Evolutionary conservation across 441 rosid species (phyloP), one percentile per base, ranked within the genome.

Genomic region (Populus hybrid): DNA sequence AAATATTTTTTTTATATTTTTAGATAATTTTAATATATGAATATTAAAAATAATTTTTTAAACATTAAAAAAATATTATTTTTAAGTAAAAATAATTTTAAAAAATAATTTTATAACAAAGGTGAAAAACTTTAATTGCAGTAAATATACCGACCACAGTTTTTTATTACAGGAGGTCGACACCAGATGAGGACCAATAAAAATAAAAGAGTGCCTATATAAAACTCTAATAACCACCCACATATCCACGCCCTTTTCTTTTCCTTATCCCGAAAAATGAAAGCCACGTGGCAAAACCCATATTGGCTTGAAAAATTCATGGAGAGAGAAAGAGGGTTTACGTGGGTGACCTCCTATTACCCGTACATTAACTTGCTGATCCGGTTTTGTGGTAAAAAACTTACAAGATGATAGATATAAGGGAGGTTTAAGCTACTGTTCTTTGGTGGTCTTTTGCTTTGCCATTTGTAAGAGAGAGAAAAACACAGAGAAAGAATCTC

Each of bases 401-500:
- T 74, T 42, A 70, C 33, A 79, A 76, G 72, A 29, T 29, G 31
- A 29, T 29, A 50, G 26, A 72, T 66, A 26, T 71, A 78, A 12
- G 79, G 71, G 87, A 86, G 97, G 93, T 88, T 93, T 90, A 83
- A 87, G 92, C 80, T 76, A 29, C 87, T 78, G 75, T 74, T 80
- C 72, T 40, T 75, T 50, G 75, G 69, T 70, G 76, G 78, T 70
- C 77, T 79, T 84, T 80, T 18, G 61, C 61, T 9, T 28, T 80
- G 70, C 72, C 23, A 9, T 29, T 23, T 56, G 66, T 53, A 18
- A 76, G 69, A 31, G 40, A 33, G 38, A 23, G 86, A 82, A 18
- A 36, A 18, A 8, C 71, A 71, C 2, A 29, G 7, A 33, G n/a
- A 21, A 6, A 10, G 66, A 75, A 50, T 50, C 59, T 50, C 2